Conservation (phyloP, 768 basidiomycete genomes). For the Auricularia sp. region DNA sequence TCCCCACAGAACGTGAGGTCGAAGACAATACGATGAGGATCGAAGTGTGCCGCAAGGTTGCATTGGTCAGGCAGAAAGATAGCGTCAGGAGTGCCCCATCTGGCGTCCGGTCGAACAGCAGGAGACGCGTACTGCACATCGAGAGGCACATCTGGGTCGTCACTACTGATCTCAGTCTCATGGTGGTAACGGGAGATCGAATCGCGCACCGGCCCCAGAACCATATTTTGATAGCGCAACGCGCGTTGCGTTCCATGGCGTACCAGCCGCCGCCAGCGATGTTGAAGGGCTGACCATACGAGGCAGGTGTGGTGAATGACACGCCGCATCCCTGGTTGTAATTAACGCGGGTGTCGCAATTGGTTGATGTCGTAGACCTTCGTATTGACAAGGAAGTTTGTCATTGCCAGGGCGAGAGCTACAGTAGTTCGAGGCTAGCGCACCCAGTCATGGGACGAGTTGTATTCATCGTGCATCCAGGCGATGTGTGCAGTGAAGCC, state of each 20-base stretch:
- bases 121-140: conserved; percentile 23
- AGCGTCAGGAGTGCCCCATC: conserved; percentile 42
- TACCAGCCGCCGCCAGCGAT: conserved; percentile 49
- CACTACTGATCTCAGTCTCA: conserved; percentile 19
- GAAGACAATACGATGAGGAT: conserved; percentile 44
- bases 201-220: conserved; percentile 33
- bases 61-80: conserved; percentile 39
- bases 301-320: conserved; percentile 21
- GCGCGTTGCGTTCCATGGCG: conserved; percentile 35
- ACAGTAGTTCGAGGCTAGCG: conserved; percentile 8
- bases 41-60: conserved; percentile 43
- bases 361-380: conserved; percentile 31
- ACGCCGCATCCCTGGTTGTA: conserved; percentile 58
- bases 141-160: conserved; percentile 33
- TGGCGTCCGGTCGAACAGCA: conserved; percentile 6
- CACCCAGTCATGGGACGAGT: conserved; percentile 39
- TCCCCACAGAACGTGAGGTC: conserved; percentile 57
- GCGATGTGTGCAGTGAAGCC: conserved; percentile 44
- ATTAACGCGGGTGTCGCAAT: conserved; percentile 42
- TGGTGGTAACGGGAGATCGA: background rate
- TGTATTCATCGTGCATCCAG: conserved; percentile 37
- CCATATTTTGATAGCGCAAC: conserved; percentile 46
- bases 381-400: background rate
- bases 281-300: conserved; percentile 42
- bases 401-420: too few relatives aligned